These are phyloP conservation scores for Chaetomium tenue DNA, from an alignment of 495 filamentous ascomycete species.

Conservation along the genomic window DNA sequence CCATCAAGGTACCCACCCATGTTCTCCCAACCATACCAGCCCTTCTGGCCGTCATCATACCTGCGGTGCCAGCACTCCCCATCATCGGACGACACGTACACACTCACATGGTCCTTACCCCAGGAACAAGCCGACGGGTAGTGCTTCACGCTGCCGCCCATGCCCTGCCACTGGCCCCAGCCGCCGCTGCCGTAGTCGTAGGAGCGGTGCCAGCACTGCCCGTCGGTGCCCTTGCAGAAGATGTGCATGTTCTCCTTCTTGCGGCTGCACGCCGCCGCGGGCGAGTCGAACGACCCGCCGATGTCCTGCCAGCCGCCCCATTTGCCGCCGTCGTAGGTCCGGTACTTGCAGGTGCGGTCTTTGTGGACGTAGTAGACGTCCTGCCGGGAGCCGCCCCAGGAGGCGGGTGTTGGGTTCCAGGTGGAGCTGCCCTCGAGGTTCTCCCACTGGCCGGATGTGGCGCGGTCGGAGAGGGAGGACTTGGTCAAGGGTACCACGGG, in stretches of 20 bases:
- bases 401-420: slow-evolving; percentile 22
- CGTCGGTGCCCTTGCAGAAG: slow-evolving; percentile 30
- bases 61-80: slow-evolving; percentile 25
- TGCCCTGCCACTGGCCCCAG: slow-evolving; percentile 26
- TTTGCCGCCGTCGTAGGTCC: slow-evolving; percentile 8
- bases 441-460: slow-evolving; percentile 27
- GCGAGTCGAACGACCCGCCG: slow-evolving; percentile 25
- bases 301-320: slow-evolving; percentile 27
- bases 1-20: slow-evolving; percentile 28
- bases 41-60: slow-evolving; percentile 17
- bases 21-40: slow-evolving; percentile 26
- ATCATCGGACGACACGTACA: slow-evolving; percentile 21
- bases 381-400: slow-evolving; percentile 22
- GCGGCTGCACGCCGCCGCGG: slow-evolving; percentile 25
- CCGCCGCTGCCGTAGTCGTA: slow-evolving; percentile 20
- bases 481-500: background rate
- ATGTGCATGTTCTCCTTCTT: slow-evolving; percentile 25
- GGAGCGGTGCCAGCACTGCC: slow-evolving; percentile 24
- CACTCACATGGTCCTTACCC: slow-evolving; percentile 21
- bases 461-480: background rate
- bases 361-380: slow-evolving; percentile 26
- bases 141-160: slow-evolving; percentile 26
- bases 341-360: slow-evolving; percentile 25
- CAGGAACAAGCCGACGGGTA: slow-evolving; percentile 26
- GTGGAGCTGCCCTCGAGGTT: slow-evolving; percentile 21